Percentiles rank a stretch among this genome's conserved stretches.
Conservation (phyloP, 371 early-diverging fungal genomes). For the Mortierella sp. region DNA sequence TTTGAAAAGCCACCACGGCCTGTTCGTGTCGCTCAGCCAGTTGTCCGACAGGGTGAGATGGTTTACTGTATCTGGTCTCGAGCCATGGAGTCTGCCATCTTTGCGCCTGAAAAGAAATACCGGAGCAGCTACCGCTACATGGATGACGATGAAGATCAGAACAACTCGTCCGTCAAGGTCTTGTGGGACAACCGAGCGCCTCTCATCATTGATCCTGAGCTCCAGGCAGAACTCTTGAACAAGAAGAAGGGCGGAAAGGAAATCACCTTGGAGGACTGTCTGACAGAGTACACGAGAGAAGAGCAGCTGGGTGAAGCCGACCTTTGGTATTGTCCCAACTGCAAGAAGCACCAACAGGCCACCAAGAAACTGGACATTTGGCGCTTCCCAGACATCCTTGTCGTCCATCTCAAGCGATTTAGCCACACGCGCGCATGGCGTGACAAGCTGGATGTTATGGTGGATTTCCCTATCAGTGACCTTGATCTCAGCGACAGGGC, state of each 20-base stretch:
- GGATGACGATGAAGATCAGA: constrained; percentile 20
- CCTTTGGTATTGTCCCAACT: constrained; percentile 86
- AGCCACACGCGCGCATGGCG: constrained; percentile 77
- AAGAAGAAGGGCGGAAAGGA: constrained; percentile 38
- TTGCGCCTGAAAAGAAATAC: constrained; percentile 3
- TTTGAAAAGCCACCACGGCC: neutral
- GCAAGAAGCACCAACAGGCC: constrained; percentile 82
- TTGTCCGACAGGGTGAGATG: constrained; percentile 37
- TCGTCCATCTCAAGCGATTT: constrained; percentile 94
- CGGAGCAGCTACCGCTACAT: constrained; percentile 13
- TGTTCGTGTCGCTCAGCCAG: constrained; percentile 20
- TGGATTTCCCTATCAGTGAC: constrained; percentile 81
- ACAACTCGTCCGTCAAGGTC: constrained; percentile 11
- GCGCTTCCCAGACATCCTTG: constrained; percentile 86
- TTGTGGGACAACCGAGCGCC: constrained; percentile 36
- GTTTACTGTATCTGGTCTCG: constrained; percentile 39
- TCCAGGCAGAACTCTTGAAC: constrained; percentile 22
- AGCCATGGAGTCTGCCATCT: constrained; percentile 36
- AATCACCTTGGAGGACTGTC: constrained; percentile 77
- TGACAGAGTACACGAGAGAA: constrained; percentile 82
- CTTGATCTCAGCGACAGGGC: constrained; percentile 69
- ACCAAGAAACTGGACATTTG: constrained; percentile 89
- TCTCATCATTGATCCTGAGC: constrained; percentile 21
- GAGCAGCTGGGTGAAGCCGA: constrained; percentile 87
- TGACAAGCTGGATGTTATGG: constrained; percentile 85